Conservation (phyloP, 1,284 basidiomycete genomes). For the Marasmius sp. region DNA sequence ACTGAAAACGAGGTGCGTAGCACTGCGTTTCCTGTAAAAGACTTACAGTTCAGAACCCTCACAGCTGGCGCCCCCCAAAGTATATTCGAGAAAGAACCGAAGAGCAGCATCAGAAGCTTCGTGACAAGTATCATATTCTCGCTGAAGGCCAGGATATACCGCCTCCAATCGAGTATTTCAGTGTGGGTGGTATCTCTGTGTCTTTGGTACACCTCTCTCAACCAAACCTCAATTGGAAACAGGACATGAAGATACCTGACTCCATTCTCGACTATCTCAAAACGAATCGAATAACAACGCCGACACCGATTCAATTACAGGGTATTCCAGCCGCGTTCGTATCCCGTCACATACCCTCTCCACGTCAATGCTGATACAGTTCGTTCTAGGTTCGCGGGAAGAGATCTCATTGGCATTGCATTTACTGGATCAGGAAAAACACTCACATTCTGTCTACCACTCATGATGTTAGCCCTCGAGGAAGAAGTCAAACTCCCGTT, state of each 20-base stretch:
- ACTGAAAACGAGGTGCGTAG: slow-evolving; percentile 73
- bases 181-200: slow-evolving; percentile 43
- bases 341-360: neutral
- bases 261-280: slow-evolving; percentile 82
- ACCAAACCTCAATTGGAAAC: slow-evolving; percentile 16
- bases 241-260: slow-evolving; percentile 98
- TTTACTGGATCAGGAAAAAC: slow-evolving; percentile 95
- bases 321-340: slow-evolving; percentile 92
- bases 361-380: slow-evolving; percentile 15
- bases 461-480: slow-evolving; percentile 95
- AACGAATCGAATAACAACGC: slow-evolving; percentile 81
- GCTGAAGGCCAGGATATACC: slow-evolving; percentile 92
- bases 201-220: neutral
- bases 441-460: slow-evolving; percentile 86
- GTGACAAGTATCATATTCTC: slow-evolving; percentile 91
- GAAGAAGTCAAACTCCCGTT: slow-evolving; percentile 92
- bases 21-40: neutral
- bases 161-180: slow-evolving; percentile 91
- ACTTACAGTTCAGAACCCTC: slow-evolving; percentile 5
- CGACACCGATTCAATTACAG: slow-evolving; percentile 97
- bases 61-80: slow-evolving; percentile 85
- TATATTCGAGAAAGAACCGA: slow-evolving; percentile 76
- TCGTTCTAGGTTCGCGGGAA: slow-evolving; percentile 71
- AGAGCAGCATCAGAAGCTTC: slow-evolving; percentile 72
- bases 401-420: slow-evolving; percentile 94